Evolutionary conservation across 1,139 yeast species (phyloP), one percentile per base, ranked within the genome.

Genomic region (Cylindricascospora bacillispora): DNA sequence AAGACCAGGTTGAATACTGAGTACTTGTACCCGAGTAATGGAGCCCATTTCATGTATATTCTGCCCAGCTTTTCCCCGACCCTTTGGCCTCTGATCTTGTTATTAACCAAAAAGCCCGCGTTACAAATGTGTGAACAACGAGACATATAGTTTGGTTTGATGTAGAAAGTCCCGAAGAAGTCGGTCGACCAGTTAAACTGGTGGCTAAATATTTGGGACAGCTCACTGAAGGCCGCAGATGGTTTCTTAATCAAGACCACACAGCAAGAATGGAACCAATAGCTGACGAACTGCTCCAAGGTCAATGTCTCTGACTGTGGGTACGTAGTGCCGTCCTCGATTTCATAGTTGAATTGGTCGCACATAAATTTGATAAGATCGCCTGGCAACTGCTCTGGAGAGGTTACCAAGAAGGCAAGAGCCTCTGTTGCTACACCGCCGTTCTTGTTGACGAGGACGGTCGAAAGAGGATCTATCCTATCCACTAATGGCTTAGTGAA

Each of bases 201-300:
- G n/a, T n/a, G n/a, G n/a, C n/a, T n/a, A n/a, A n/a, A n/a, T n/a
- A n/a, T n/a, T n/a, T n/a, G n/a, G n/a, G n/a, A n/a, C n/a, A n/a
- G n/a, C n/a, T n/a, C n/a, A n/a, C n/a, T n/a, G 30, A 11, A 26
- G 36, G 10, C 39, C 38, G 10, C 44, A 44, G 10, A 36, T 31
- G 1, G 40, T 32, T 11, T 36, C 32, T 25, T 40, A 37, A n/a
- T 43, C 47, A 11, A 63, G 5, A 66, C 38, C 2, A 55, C 93
- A 3, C 79, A 79, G 54, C 82, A 80, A n/a, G 82, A 68, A 6
- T 78, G 76, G 47, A 85, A 83, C 97, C 97, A 86, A 52, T 77
- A 79, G 38, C 70, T 66, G 36, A 66, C 69, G 54, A 82, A 89
- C 35, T 75, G 75, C 28, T 77, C 75, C 22, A 69, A 57, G 22